Evolutionary conservation across 83 land plant genomes (phyloP), one percentile per base, ranked within the genome.

Genomic region (Picea engelmannii): DNA sequence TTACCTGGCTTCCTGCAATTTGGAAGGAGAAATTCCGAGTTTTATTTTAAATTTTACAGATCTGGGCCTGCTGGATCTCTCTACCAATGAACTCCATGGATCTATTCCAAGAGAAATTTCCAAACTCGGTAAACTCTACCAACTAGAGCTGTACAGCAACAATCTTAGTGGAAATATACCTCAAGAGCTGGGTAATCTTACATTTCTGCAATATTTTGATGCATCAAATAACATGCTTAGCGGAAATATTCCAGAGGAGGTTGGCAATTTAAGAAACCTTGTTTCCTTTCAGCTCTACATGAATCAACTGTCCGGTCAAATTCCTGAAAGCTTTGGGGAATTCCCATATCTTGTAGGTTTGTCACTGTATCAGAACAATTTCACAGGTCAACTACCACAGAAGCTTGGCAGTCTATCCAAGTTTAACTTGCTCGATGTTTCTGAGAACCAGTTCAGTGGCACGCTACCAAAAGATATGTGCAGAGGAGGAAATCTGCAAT

Each of bases 161-260:
- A 80, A 86, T 44, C 83, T 95, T 17, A 76, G 88, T 20, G 98
- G 98, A 40, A 35, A 66, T 8, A 89, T 95, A 13, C 96, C 98
- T 9, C 25, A 76, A 47, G 87, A 87, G 73, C 52, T 95, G 62
- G 84, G 88, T 12, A 88, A 92, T 80, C 87, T 91, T 82, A 81
- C 88, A 1, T 55, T 82, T 5, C 90, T 88, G 69, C 66, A 67
- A 25, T 91, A 90, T 73, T 73, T 93, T 49, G 95, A 92, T 49
- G 60, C 94, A 42, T 95, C 96, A 83, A 90, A 89, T 87, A 95
- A 94, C 60, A 78, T n/a, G 15, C 77, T 95, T 38, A 82, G 85
- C 2, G 96, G 98, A 10, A 84, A 81, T 79, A 94, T 95, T 21
- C 95, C 93, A 2, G 82, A 59, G 25, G 78, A 76, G 23, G 82